A percentile compares a stretch with the other conserved stretches of the same genome.
These are phyloP conservation scores for Aspergillus egyptiacus DNA, from an alignment of 495 filamentous ascomycete genomes.

Conservation along the genomic window DNA sequence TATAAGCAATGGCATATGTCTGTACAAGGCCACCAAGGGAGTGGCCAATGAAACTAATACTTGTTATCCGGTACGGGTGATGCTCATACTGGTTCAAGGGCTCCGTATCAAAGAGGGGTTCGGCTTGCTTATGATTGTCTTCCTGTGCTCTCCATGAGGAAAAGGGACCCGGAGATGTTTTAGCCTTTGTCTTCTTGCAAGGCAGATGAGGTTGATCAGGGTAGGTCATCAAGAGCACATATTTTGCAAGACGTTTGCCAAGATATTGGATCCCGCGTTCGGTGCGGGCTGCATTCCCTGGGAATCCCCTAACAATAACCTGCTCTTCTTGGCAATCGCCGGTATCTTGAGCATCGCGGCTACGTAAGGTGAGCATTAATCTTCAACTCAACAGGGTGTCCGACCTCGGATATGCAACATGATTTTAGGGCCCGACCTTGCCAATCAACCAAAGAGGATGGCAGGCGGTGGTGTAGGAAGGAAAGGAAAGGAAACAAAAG, in stretches of 20 bases:
- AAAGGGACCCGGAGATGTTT: slow-evolving; percentile 31
- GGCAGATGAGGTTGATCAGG: slow-evolving; percentile 84
- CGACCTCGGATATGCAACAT: too few species aligned
- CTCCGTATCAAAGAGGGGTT: slow-evolving; percentile 11
- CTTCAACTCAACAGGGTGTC: not conserved
- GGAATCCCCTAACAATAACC: slow-evolving; percentile 89
- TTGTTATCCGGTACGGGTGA: slow-evolving; percentile 79
- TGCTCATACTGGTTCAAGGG: slow-evolving; percentile 25
- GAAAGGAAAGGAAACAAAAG: too few species aligned
- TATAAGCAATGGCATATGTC: slow-evolving; percentile 95
- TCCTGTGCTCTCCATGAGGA: slow-evolving; percentile 22
- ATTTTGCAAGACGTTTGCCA: slow-evolving; percentile 90
- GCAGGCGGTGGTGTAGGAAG: too few species aligned
- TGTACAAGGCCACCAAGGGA: slow-evolving; percentile 89
- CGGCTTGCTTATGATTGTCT: slow-evolving; percentile 8
- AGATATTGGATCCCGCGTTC: slow-evolving; percentile 95
- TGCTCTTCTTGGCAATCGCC: slow-evolving; percentile 67
- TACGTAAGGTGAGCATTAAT: not conserved
- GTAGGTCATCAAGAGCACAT: slow-evolving; percentile 80
- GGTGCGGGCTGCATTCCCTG: slow-evolving; percentile 82
- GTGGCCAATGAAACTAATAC: slow-evolving; percentile 93
- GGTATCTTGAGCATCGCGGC: slow-evolving; percentile 25
- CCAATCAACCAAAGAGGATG: too few species aligned
- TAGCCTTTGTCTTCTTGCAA: slow-evolving; percentile 49
- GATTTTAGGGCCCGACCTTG: too few species aligned